These are phyloP conservation scores for Crithidia expoeki DNA, from an alignment of 208 protist genomes.

Conservation along the genomic window DNA sequence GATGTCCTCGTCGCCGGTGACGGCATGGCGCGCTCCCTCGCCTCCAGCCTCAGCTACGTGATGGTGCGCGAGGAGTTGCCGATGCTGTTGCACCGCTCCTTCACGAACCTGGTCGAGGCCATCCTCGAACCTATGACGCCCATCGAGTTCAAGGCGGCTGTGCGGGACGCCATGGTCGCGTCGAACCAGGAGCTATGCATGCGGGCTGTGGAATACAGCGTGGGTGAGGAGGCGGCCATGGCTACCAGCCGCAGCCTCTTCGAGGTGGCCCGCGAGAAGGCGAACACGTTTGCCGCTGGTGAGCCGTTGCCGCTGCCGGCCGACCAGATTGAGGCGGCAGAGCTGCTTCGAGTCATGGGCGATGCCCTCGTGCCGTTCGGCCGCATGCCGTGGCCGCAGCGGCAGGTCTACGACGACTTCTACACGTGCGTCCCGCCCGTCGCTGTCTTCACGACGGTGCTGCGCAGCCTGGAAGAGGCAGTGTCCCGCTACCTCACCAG, in stretches of 20 bases:
- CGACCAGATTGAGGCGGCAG: conserved; percentile 56
- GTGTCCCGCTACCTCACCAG: conserved; percentile 59
- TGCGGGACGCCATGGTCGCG: conserved; percentile 38
- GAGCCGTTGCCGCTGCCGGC: conserved; percentile 47
- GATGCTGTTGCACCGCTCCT: conserved; percentile 38
- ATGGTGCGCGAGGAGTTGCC: conserved; percentile 95
- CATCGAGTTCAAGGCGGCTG: conserved; percentile 18
- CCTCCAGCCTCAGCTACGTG: conserved; percentile 78
- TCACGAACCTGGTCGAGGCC: conserved; percentile 30
- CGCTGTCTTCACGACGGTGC: conserved; percentile 57
- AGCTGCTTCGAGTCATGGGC: conserved; percentile 81
- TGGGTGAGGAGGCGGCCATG: conserved; percentile 91
- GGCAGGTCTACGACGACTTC: conserved; percentile 95
- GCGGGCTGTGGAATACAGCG: conserved; percentile 83
- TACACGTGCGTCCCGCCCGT: conserved; percentile 80
- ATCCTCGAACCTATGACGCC: conserved; percentile 25
- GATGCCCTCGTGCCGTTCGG: conserved; percentile 90
- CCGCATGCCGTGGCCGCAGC: conserved; percentile 84
- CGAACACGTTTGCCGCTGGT: conserved; percentile 33
- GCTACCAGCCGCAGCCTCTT: conserved; percentile 53
- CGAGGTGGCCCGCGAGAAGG: conserved; percentile 85
- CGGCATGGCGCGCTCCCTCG: conserved; percentile 81
- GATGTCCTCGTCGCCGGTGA: conserved; percentile 68
- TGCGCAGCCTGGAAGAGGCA: conserved; percentile 76
- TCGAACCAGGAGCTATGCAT: conserved; percentile 78